Evolutionary conservation across 2,329 filamentous ascomycete species (phyloP), one percentile per base, ranked within the genome.

Genomic region (Chaetomium sp.): DNA sequence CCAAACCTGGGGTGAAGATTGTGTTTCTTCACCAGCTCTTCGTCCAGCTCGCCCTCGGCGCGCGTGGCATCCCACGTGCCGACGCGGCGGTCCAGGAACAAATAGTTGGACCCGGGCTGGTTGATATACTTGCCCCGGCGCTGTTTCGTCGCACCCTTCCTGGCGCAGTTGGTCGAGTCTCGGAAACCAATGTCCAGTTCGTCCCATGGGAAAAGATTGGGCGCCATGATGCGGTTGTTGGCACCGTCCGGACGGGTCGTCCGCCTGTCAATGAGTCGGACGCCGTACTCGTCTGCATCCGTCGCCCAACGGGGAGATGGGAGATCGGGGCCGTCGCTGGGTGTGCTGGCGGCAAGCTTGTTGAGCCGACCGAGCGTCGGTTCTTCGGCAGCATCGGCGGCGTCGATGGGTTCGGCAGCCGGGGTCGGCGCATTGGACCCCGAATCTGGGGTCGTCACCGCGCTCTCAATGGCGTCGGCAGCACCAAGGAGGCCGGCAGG

Each of bases 111-210:
- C 64, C 81, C 80, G 40, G 80, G 79, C 34, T 72, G 76, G 59
- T 77, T 73, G 47, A 81, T 70, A 61, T 76, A 82, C 64, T 75
- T 78, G 62, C 79, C 79, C 49, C 80, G 73, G 58, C 77, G 76
- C 11, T 74, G 74, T 60, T 74, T 74, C 37, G 76, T 81, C 47
- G 79, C 78, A 27, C 77, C 77, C 55, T 79, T 77, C 57, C 73
- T 73, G 35, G 76, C 74, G 61, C 80, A 78, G 57, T 84, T 84
- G 58, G 75, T 75, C 4, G 79, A 80, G 62, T 84, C 81, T 27
- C 78, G 75, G 66, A 81, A 84, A 11, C 81, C 81, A 58, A 84
- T 84, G 63, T 84, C 79, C 55, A 76, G 71, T 7, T 77, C 69
- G 40, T 78, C 72, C 54, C 75, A 82, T 51, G 73, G 69, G 59